Conservation (phyloP, 345 rosid species). For the Citrus reticulata region DNA sequence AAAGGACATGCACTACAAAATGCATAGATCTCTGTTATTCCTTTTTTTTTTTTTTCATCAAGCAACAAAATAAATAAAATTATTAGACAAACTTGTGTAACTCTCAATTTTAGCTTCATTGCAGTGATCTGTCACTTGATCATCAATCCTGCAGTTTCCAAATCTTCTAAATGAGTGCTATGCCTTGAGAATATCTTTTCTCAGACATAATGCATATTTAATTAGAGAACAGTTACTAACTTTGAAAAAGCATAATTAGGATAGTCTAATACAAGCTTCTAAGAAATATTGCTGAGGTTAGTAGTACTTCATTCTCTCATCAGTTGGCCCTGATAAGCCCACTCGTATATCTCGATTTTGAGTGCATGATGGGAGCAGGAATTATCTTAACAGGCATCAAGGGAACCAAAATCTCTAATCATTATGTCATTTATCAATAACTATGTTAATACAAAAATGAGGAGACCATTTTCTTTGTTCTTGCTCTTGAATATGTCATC, state of each 20-base stretch:
- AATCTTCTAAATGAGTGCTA: neutral
- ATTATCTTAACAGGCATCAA: neutral
- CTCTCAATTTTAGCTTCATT: neutral
- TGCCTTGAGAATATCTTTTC: neutral
- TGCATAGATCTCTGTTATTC: neutral
- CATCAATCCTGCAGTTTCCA: neutral
- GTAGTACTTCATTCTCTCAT: neutral
- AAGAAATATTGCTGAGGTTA: neutral
- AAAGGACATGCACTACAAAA: neutral
- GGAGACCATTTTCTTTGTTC: no score
- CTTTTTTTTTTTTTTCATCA: no score
- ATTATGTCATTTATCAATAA: no score
- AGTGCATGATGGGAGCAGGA: neutral
- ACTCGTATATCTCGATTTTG: neutral
- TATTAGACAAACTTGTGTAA: neutral
- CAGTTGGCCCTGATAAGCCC: neutral
- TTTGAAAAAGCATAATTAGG: neutral
- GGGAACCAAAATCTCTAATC: no score
- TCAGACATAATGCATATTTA: neutral
- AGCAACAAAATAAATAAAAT: no score
- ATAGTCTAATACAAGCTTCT: neutral
- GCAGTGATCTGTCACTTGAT: neutral
- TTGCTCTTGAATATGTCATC: no score
- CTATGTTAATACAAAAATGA: no score
- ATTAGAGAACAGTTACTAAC: neutral